Percentiles rank a stretch among this genome's conserved stretches.
Conservation (phyloP, 495 filamentous ascomycete species). For the Cenococcum geophilum region DNA sequence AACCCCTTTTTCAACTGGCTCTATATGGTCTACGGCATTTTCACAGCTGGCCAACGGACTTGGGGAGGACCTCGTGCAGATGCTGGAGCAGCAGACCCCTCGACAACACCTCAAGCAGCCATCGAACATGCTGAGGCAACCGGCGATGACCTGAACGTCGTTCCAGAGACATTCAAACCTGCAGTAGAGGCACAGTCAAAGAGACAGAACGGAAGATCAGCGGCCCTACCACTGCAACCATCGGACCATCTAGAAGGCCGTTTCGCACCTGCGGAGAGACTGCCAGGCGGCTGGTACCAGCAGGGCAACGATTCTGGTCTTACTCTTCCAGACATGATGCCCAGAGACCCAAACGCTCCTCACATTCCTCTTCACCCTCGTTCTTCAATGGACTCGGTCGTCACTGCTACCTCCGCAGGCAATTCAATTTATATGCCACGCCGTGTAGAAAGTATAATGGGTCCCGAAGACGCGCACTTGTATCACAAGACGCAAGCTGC, state of each 20-base stretch:
- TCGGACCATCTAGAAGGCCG: conserved; percentile 66
- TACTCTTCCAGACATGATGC: conserved; percentile 39
- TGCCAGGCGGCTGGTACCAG: conserved; percentile 56
- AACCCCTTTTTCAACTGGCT: conserved; percentile 99
- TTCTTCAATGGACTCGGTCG: conserved; percentile 65
- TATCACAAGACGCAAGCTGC: conserved; percentile 32
- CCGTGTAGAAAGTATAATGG: conserved; percentile 78
- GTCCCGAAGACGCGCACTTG: conserved; percentile 32
- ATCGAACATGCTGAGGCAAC: conserved; percentile 70
- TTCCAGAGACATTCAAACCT: conserved; percentile 82
- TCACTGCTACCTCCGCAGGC: conserved; percentile 53
- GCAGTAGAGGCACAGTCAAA: conserved; percentile 52
- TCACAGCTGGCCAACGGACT: conserved; percentile 90
- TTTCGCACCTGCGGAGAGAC: conserved; percentile 56
- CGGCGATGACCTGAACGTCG: conserved; percentile 88
- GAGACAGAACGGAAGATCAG: conserved; percentile 32
- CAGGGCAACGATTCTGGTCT: conserved; percentile 52
- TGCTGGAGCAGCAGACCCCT: conserved; percentile 71
- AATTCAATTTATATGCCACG: conserved; percentile 67
- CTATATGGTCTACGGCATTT: conserved; percentile 86
- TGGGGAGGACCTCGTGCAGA: conserved; percentile 96
- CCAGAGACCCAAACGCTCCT: conserved; percentile 45
- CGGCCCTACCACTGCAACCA: conserved; percentile 58
- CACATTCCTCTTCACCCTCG: conserved; percentile 52
- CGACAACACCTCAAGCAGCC: conserved; percentile 76